Evolutionary conservation across 2,329 filamentous ascomycete species (phyloP).

Genomic region (Trichoderma guizhouense): DNA sequence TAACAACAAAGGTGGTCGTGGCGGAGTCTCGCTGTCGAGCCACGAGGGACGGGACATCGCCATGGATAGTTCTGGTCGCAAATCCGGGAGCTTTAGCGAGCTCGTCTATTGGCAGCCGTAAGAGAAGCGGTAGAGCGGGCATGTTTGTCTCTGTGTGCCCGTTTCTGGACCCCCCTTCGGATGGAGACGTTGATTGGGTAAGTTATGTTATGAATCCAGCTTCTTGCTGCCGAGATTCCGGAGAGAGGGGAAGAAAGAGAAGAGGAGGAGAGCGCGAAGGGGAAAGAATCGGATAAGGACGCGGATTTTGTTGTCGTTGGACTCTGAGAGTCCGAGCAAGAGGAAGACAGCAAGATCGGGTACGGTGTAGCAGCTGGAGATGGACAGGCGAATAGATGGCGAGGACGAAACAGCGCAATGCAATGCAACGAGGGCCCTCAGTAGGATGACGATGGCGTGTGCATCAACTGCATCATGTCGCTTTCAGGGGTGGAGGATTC

Average conservation of each 20-base stretch:
- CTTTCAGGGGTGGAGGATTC: neutral
- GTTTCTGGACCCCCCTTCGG: neutral
- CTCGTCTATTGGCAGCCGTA: neutral
- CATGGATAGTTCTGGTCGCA: neutral
- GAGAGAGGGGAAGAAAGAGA: neutral
- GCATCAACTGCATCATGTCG: slow-evolving; percentile 14
- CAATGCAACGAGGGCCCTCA: slow-evolving; percentile 7
- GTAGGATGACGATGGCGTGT: slow-evolving; percentile 10
- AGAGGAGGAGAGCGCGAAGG: neutral
- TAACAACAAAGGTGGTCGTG: slow-evolving; percentile 28
- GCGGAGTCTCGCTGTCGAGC: slow-evolving; percentile 8
- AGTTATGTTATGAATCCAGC: neutral
- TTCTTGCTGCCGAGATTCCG: neutral
- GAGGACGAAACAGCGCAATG: slow-evolving; percentile 4
- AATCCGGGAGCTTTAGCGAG: neutral
- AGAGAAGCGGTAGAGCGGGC: slow-evolving; percentile 15
- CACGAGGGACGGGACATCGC: neutral
- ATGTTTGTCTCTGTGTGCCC: neutral
- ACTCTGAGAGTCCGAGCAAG: neutral
- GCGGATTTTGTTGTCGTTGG: neutral
- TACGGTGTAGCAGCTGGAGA: slow-evolving; percentile 6
- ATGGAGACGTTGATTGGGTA: neutral
- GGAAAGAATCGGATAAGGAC: neutral
- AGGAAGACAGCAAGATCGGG: neutral
- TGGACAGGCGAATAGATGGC: neutral